phyloP scores from a whole-genome alignment of 2,329 filamentous ascomycete genomes.

The Coniosporium tulheliwenetii region DNA sequence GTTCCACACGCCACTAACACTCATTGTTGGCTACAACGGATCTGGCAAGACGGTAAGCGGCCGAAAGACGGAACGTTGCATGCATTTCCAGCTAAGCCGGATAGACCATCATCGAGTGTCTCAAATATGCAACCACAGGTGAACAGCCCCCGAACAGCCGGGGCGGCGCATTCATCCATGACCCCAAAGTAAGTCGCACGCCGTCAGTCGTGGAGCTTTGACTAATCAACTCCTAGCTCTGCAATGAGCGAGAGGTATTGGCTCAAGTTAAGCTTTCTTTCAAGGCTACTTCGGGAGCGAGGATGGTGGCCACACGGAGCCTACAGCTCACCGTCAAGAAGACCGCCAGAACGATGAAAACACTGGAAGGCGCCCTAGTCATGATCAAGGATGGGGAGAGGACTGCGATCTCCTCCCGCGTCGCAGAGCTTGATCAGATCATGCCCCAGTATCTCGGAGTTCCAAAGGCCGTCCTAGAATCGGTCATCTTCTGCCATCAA shows the following conservation, averaged over 20 bases:
- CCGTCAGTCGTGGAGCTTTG: slow-evolving; percentile 1
- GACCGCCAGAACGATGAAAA: slow-evolving; percentile 58
- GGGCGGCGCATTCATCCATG: slow-evolving; percentile 89
- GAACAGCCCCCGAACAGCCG: slow-evolving; percentile 81
- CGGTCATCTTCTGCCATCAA: slow-evolving; percentile 97
- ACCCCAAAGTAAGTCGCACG: slow-evolving; percentile 53
- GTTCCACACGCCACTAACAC: slow-evolving; percentile 79
- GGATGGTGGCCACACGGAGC: slow-evolving; percentile 71
- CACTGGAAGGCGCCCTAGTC: slow-evolving; percentile 64
- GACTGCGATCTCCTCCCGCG: slow-evolving; percentile 61
- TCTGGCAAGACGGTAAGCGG: slow-evolving; percentile 68
- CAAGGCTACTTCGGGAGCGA: slow-evolving; percentile 58
- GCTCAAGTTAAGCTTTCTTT: slow-evolving; percentile 89
- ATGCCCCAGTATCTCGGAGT: slow-evolving; percentile 81
- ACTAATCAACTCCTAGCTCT: slow-evolving; percentile 34
- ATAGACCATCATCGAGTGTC: slow-evolving; percentile 87
- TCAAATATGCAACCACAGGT: slow-evolving; percentile 95
- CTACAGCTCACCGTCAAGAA: slow-evolving; percentile 82
- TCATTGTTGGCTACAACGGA: slow-evolving; percentile 95
- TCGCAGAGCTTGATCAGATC: slow-evolving; percentile 66
- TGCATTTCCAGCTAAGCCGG: slow-evolving; percentile 2
- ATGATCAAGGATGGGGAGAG: slow-evolving; percentile 69
- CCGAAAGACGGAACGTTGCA: neutral
- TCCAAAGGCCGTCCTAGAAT: slow-evolving; percentile 76
- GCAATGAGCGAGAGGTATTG: slow-evolving; percentile 73